Evolutionary conservation across 1,284 basidiomycete species (phyloP), one percentile per base, ranked within the genome.

Genomic region (Boletus calvinii): DNA sequence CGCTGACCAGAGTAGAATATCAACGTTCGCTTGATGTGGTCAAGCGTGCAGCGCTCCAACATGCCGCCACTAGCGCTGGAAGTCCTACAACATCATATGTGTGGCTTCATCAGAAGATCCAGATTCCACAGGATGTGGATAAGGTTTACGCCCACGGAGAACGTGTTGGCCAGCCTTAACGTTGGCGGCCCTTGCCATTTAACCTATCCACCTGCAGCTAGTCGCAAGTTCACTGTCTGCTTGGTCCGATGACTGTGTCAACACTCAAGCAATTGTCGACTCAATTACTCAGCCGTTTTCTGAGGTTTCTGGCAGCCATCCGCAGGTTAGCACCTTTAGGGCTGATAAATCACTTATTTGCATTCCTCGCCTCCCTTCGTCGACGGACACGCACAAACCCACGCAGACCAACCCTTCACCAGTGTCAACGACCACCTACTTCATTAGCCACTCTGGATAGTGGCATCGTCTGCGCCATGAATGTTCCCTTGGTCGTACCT

Each of bases 381-480:
- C 60, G 30, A 32, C n/a, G 45, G 41, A n/a, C 36, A 43, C 48
- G 20, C 3, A 30, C 22, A 38, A 48, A 39, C 8, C 8, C 29
- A 39, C 10, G 8, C 9, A 39, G 11, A 10, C 22, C 31, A 18
- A 20, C 51, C 29, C 17, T 24, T 1, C 11, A 42, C 39, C 46
- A 41, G 41, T 30, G 29, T 35, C 52, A 24, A 46, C 26, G 17
- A 46, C 24, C n/a, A 6, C 37, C 26, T 20, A 5, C 30, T 38
- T 26, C 34, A 22, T 22, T 26, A 7, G 5, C 13, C 10, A 35
- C 40, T 4, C 10, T 7, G 17, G 40, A 51, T n/a, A 22, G 24
- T 40, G 46, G 36, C 6, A 5, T 38, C 18, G 32, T 59, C 38
- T 64, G 39, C 10, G 32, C 38, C 26, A 69, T 65, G 67, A 54